Base-by-base conservation (phyloP, 2,329 filamentous ascomycete genomes). In the Penicillium sp. region DNA sequence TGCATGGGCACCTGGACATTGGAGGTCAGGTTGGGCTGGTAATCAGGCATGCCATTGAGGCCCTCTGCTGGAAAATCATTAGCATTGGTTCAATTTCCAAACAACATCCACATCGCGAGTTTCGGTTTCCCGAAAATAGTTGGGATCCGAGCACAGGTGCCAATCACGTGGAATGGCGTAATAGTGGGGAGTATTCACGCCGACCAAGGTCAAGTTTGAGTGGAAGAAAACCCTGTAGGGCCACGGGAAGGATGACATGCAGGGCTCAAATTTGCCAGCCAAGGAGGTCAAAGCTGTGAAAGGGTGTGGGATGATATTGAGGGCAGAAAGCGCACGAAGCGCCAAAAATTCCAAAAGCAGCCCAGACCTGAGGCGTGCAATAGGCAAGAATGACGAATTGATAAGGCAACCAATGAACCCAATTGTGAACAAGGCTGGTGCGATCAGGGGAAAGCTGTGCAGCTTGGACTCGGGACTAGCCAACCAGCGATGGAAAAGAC, bases 111-210 rank as follows among this genome's bases (percentile, higher is more conserved):
- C 47, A 52, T 59, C 52, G 52, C 56, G 20, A 39, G 35, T 11
- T 38, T 57, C 47, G 56, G 51, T 61, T 34, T 57, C 40, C 56
- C 55, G 43, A 55, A 52, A 43, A 22, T n/a, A 43, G 22, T 11
- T 5, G 3, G 38, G 26, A 29, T 35, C 44, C 50, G 26, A 48
- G 53, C 16, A 53, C 31, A 26, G 37, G 46, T 24, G 24, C 47
- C 26, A n/a, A 58, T 74, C 71, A 74, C 71, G 71, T 73, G 71
- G 48, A 60, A 70, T 73, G 63, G 66, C 69, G 69, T 64, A 63
- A 74, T 71, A 65, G 47, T 50, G 58, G 61, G 57, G 58, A 50
- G 46, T 11, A 37, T 47, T 69, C 63, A 63, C 70, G 65, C 52
- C 53, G 18, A 18, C 56, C 56, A 59, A 52, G 51, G 26, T 55